Evolutionary conservation across 345 rosid species (phyloP), one percentile per base, ranked within the genome.

Genomic region (Rhodamnia rubescens): DNA sequence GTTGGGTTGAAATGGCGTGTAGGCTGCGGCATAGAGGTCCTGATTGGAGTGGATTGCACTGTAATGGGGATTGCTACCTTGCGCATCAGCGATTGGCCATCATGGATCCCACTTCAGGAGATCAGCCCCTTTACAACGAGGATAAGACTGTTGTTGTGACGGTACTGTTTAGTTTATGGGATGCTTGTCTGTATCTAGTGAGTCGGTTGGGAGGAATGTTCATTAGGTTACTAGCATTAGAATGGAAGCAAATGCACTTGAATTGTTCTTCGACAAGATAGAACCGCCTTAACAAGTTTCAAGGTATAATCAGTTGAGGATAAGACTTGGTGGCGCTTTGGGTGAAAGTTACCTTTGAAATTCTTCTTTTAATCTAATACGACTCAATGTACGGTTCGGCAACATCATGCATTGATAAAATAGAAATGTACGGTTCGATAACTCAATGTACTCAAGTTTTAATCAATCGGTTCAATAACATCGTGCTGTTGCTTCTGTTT

Each of bases 1-100:
- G 22, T 55, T 57, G 10, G 26, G 40, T 16, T 8, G 49, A 54
- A 54, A 61, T 50, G 51, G 42, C 58, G 2, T 44, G 42, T 83
- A 97, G 99, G 87, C 90, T 97, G 92, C 95, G 92, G 94, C 99
- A 97, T 87, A 93, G 99, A 83, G 99, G 99, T 54, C 99, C 99
- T 10, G 99, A 97, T 89, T 97, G 99, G 99, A 97, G 99, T 86
- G 99, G 99, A 13, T 86, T 97, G 56, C 93, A 93, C 82, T 98
- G 96, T 86, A 86, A 93, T 36, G 95, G 94, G 55, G 97, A 91
- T 80, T 93, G 75, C 86, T 97, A 87, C 86, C 90, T 97, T 90
- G 92, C 98, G 4, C 99, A 96, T 89, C 98, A 97, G 88, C 94
- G 99, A 59, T 92, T 97, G 13, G 99, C 99, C 8, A 93, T 97